Conservation (phyloP, 371 early-diverging fungal genomes). For the Mucor piriformis region DNA sequence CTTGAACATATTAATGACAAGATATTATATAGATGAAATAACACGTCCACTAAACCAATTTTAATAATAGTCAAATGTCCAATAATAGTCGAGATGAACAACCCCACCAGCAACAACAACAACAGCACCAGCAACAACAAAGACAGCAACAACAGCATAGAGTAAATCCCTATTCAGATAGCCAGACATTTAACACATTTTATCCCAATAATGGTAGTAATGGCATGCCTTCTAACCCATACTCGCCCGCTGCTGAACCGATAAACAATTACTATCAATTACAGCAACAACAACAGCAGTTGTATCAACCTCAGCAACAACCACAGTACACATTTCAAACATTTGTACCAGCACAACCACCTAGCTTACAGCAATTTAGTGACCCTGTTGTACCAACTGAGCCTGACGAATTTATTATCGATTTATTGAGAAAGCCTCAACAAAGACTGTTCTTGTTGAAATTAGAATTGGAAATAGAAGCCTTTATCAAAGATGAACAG, state of each 20-base stretch:
- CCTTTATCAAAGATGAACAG: constrained; percentile 65
- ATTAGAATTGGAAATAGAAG: constrained; percentile 69
- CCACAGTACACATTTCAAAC: constrained; percentile 12
- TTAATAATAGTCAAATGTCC: constrained; percentile 7
- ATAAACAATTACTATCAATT: neutral
- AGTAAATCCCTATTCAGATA: neutral
- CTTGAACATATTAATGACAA: constrained; percentile 4
- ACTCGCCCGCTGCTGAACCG: neutral
- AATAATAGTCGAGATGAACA: constrained; percentile 12
- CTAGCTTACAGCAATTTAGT: constrained; percentile 21
- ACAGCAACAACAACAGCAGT: constrained; percentile 6
- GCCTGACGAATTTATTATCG: constrained; percentile 67
- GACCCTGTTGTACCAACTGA: constrained; percentile 22
- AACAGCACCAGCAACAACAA: constrained; percentile 8
- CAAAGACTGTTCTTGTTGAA: constrained; percentile 77
- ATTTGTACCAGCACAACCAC: constrained; percentile 9
- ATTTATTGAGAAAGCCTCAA: constrained; percentile 69
- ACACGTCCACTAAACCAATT: neutral
- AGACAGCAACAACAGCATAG: constrained; percentile 9
- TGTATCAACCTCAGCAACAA: constrained; percentile 8
- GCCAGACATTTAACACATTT: neutral
- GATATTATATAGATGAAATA: neutral
- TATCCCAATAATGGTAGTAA: neutral
- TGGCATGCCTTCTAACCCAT: neutral
- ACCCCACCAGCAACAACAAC: constrained; percentile 11